Conservation (phyloP, 2,329 filamentous ascomycete genomes). For the Penicillium sp. region DNA sequence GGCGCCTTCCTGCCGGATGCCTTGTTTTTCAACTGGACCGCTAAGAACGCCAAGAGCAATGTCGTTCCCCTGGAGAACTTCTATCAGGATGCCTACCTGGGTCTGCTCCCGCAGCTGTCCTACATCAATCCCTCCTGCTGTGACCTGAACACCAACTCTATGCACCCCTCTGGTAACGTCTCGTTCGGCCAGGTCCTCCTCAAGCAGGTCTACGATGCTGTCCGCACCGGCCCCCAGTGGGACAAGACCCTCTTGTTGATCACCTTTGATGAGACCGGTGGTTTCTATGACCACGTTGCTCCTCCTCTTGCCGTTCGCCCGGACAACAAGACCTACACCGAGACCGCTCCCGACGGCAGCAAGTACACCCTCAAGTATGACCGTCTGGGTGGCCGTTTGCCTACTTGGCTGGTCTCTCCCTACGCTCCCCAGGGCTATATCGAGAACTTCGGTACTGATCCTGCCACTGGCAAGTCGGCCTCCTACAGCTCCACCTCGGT, state of each 20-base stretch:
- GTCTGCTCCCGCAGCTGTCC: constrained; percentile 31
- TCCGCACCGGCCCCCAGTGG: constrained; percentile 38
- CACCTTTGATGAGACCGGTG: constrained; percentile 39
- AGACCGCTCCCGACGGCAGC: constrained; percentile 26
- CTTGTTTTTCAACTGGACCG: constrained; percentile 33
- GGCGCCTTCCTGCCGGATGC: constrained; percentile 29
- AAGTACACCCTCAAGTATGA: constrained; percentile 29
- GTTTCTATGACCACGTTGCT: constrained; percentile 39
- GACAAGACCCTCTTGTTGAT: constrained; percentile 35
- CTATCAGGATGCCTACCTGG: constrained; percentile 33
- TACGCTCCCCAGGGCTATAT: constrained; percentile 25
- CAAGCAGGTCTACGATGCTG: constrained; percentile 38
- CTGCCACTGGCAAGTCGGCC: constrained; percentile 23
- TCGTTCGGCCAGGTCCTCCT: constrained; percentile 38
- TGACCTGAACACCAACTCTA: constrained; percentile 31
- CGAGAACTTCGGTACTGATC: constrained; percentile 30
- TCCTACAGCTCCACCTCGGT: constrained; percentile 32
- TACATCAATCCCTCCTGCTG: constrained; percentile 41
- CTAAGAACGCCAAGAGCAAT: constrained; percentile 23
- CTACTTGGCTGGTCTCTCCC: constrained; percentile 33
- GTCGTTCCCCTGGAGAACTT: constrained; percentile 32
- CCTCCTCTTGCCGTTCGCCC: constrained; percentile 34
- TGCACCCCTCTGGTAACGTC: constrained; percentile 32
- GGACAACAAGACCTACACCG: constrained; percentile 38
- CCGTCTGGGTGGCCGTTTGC: constrained; percentile 30